phyloP scores from a whole-genome alignment of 2,329 filamentous ascomycete genomes.

The Xylaria sp. region DNA sequence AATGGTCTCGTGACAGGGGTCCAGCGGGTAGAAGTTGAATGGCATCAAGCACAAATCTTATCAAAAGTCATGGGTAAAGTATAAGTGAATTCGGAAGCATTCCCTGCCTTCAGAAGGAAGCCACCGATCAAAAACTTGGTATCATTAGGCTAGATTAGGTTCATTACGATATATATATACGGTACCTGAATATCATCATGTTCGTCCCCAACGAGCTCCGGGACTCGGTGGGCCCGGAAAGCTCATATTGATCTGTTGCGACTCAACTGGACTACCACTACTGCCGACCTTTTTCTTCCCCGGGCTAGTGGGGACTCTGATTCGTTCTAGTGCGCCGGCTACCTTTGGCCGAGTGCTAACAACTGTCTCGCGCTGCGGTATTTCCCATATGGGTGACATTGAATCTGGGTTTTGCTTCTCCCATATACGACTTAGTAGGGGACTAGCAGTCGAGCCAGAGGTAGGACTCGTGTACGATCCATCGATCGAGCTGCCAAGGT shows the following conservation, averaged over 20 bases:
- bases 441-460: slow-evolving; percentile 47
- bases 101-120: background rate
- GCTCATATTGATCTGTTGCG: slow-evolving; percentile 44
- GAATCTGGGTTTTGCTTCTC: slow-evolving; percentile 34
- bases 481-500: slow-evolving; percentile 30
- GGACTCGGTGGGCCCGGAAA: slow-evolving; percentile 46
- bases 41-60: background rate
- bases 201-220: slow-evolving; percentile 20
- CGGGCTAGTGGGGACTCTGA: slow-evolving; percentile 35
- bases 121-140: background rate
- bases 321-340: slow-evolving; percentile 32
- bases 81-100: background rate
- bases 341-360: slow-evolving; percentile 15
- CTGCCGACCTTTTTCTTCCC: slow-evolving; percentile 41
- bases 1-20: background rate
- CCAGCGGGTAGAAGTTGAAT: background rate
- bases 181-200: background rate
- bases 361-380: slow-evolving; percentile 35
- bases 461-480: slow-evolving; percentile 44
- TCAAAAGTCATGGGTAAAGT: background rate
- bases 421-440: slow-evolving; percentile 46
- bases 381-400: slow-evolving; percentile 43
- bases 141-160: slow-evolving; percentile 14
- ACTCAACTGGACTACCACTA: slow-evolving; percentile 47
- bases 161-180: background rate